These are phyloP conservation scores for Dentipellis fragilis DNA, from an alignment of 768 basidiomycete genomes.

Conservation along the genomic window DNA sequence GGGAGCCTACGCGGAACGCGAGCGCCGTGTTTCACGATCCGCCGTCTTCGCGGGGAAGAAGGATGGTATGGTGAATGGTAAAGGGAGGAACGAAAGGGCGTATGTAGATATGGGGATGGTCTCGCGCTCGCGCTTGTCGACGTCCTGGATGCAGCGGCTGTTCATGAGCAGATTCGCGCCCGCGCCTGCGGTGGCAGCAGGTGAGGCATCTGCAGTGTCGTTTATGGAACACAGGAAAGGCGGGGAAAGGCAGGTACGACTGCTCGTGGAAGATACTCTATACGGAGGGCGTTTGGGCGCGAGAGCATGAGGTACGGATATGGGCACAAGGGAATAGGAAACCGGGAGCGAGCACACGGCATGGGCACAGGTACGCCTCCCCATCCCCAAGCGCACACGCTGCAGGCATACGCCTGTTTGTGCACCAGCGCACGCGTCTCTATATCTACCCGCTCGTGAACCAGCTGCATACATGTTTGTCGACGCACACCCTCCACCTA, in stretches of 20 bases:
- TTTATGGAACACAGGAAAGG: conserved; percentile 8
- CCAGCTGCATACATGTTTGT: no score
- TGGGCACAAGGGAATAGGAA: no score
- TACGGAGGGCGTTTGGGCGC: no score
- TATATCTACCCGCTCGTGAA: no score
- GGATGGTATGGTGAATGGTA: neutral
- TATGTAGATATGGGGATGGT: conserved; percentile 5
- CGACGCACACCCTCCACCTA: no score
- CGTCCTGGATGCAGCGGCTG: conserved; percentile 11
- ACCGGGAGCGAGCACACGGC: no score
- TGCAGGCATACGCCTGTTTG: no score
- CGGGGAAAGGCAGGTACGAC: conserved; percentile 13
- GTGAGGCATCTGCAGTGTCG: neutral
- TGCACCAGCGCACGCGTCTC: no score
- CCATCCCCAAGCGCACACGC: no score
- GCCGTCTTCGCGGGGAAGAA: neutral
- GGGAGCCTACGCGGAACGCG: no score
- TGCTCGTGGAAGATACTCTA: conserved; percentile 1
- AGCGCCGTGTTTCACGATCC: neutral
- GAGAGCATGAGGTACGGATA: no score
- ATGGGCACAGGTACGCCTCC: no score
- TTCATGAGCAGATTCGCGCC: neutral
- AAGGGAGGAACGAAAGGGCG: neutral
- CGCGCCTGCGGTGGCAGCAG: conserved; percentile 5
- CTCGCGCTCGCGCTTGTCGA: conserved; percentile 14